A percentile compares a stretch with the other conserved stretches of the same genome.
phyloP scores from a whole-genome alignment of 176 grass and related monocot genomes.

The Oryza longistaminata region DNA sequence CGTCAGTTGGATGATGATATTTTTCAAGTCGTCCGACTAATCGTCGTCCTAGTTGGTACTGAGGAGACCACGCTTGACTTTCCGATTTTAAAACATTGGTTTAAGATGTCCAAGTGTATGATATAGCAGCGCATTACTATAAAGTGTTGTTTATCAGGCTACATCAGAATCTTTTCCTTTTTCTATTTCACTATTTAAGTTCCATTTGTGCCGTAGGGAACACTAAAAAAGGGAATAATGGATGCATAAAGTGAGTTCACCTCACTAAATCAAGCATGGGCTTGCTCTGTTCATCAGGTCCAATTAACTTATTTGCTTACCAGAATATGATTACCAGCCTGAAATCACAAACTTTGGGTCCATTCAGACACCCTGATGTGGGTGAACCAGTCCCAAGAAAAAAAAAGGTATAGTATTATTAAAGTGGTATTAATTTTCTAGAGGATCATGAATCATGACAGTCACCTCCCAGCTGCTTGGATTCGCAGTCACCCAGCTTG shows the following conservation, averaged over 20 bases:
- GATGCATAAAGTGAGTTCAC: conserved; percentile 15
- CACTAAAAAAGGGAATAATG: background rate
- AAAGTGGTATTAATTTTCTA: conserved; percentile 31
- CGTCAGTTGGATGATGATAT: background rate
- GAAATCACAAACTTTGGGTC: background rate
- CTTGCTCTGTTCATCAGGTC: background rate
- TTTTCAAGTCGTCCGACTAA: too few species aligned
- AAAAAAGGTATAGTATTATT: background rate
- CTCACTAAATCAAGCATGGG: background rate
- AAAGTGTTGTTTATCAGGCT: background rate
- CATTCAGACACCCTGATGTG: background rate
- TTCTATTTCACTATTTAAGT: background rate
- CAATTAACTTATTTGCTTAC: background rate
- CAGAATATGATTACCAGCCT: conserved; percentile 1
- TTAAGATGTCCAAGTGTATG: background rate
- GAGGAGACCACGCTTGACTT: too few species aligned
- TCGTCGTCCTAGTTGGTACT: too few species aligned
- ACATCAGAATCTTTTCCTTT: conserved; percentile 1
- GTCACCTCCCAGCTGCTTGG: conserved; percentile 21
- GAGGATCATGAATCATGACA: conserved; percentile 26
- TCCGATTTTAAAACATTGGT: too few species aligned
- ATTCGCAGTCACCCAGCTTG: conserved; percentile 31
- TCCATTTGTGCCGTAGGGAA: background rate
- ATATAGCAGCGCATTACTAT: background rate
- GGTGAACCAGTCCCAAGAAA: conserved; percentile 17